Evolutionary conservation across 2,329 filamentous ascomycete species (phyloP).

Genomic region (Neophaeococcomyces mojaviensis): DNA sequence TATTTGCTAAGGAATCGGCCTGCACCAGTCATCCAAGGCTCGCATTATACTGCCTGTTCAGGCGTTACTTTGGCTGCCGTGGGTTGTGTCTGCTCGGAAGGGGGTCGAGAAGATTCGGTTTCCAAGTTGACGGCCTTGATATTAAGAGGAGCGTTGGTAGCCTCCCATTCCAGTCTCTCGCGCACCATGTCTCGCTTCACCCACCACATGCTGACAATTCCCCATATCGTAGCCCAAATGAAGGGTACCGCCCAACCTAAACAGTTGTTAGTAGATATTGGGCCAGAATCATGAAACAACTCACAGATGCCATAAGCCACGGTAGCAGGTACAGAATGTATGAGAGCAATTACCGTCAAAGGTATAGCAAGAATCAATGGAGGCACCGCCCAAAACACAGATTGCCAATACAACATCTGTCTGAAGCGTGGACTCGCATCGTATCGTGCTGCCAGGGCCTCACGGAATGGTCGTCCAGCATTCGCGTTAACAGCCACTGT

Average conservation of each 20-base stretch:
- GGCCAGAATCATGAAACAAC: neutral
- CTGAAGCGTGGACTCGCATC: conserved; percentile 48
- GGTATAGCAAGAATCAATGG: conserved; percentile 40
- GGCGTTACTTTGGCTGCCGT: no score
- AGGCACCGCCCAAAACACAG: conserved; percentile 51
- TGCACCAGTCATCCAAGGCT: no score
- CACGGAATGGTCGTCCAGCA: conserved; percentile 48
- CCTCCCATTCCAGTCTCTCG: conserved; percentile 37
- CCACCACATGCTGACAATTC: conserved; percentile 40
- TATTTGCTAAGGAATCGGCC: no score
- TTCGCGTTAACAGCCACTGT: conserved; percentile 60
- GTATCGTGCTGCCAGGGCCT: conserved; percentile 45
- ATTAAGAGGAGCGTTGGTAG: conserved; percentile 10
- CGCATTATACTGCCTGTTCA: no score
- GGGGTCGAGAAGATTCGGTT: no score
- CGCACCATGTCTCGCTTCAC: conserved; percentile 38
- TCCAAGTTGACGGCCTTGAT: neutral
- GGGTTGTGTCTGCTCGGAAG: no score
- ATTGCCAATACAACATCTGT: conserved; percentile 47
- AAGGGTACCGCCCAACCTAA: conserved; percentile 37
- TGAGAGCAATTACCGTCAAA: conserved; percentile 42
- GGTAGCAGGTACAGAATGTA: conserved; percentile 36
- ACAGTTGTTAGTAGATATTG: neutral
- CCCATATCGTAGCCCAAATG: conserved; percentile 37
- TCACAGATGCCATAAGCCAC: conserved; percentile 39